phyloP scores from a whole-genome alignment of 2,329 filamentous ascomycete species.

The Metarhizium brunneum region DNA sequence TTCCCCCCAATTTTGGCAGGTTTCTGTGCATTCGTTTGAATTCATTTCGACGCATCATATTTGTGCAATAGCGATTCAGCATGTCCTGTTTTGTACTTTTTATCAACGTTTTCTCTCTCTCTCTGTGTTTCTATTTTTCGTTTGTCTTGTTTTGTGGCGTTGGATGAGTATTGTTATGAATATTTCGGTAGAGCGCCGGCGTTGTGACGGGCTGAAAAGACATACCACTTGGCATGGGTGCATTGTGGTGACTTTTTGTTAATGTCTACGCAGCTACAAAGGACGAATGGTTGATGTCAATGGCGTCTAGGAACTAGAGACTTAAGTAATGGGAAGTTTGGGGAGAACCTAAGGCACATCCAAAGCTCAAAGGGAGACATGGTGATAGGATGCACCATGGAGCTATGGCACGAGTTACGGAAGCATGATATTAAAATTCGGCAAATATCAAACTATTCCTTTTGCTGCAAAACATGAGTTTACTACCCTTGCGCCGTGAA shows the following conservation, averaged over 20 bases:
- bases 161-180: conserved; percentile 11
- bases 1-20: neutral
- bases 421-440: neutral
- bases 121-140: neutral
- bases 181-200: conserved; percentile 5
- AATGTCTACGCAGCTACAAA: neutral
- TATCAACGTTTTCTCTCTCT: neutral
- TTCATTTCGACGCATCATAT: conserved; percentile 8
- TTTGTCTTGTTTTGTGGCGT: conserved; percentile 13
- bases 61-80: conserved; percentile 8
- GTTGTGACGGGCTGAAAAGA: conserved; percentile 6
- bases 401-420: neutral
- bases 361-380: neutral
- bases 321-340: neutral
- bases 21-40: neutral
- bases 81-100: conserved; percentile 8
- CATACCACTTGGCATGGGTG: neutral
- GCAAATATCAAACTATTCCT: neutral
- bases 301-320: neutral
- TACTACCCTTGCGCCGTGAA: neutral
- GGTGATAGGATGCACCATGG: neutral
- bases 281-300: neutral
- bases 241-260: neutral
- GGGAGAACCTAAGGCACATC: neutral
- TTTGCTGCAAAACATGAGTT: neutral